phyloP scores from a whole-genome alignment of 192 early-diverging fungal genomes.

The Linnemannia schmuckeri region DNA sequence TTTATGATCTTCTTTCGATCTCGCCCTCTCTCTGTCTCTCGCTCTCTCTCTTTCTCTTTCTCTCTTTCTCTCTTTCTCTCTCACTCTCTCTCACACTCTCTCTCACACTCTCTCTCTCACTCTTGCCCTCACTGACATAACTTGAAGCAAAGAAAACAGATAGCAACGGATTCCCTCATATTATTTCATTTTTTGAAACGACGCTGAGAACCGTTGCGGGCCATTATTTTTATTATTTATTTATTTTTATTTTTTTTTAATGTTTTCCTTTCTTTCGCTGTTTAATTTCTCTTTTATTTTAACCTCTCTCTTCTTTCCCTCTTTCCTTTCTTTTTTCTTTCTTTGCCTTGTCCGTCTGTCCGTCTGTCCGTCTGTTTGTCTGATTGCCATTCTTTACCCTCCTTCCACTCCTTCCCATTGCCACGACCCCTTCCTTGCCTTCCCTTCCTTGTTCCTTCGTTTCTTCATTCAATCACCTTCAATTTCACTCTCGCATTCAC shows the following conservation, averaged over 20 bases:
- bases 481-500: background rate
- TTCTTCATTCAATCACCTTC: background rate
- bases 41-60: too few species aligned
- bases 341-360: background rate
- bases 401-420: background rate
- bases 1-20: too few species aligned
- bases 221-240: background rate
- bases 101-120: too few species aligned
- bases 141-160: too few species aligned
- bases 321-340: background rate
- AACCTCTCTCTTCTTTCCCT: background rate
- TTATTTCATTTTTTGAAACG: too few species aligned
- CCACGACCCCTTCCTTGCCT: background rate
- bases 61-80: too few species aligned
- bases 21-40: too few species aligned
- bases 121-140: too few species aligned
- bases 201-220: too few species aligned
- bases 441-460: background rate
- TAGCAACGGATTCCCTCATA: too few species aligned
- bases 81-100: too few species aligned
- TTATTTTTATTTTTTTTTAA: background rate
- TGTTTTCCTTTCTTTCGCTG: background rate
- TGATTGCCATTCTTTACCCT: background rate
- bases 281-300: background rate
- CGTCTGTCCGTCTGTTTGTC: background rate